Percentiles rank a stretch among this genome's conserved stretches.
These are phyloP conservation scores for Arabidopsis arenosa DNA, from an alignment of 345 rosid genomes.

Conservation along the genomic window DNA sequence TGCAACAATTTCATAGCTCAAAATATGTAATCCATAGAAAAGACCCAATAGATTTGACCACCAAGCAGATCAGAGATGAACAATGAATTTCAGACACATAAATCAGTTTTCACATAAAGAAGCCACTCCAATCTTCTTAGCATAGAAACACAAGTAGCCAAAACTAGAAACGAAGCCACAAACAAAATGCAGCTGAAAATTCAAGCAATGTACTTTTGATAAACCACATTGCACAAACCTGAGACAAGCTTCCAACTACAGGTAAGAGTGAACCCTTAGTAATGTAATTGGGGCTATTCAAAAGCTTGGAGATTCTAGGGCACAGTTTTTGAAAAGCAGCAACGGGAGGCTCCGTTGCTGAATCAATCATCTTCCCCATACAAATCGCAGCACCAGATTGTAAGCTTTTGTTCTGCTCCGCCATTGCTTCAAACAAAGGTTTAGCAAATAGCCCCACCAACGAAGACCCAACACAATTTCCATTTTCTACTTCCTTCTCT, in stretches of 20 bases:
- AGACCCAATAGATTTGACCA: slow-evolving; percentile 10
- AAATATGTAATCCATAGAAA: neutral
- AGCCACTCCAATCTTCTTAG: slow-evolving; percentile 3
- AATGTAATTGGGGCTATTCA: slow-evolving; percentile 76
- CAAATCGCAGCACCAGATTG: slow-evolving; percentile 91
- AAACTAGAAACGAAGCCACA: neutral
- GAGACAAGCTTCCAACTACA: slow-evolving; percentile 75
- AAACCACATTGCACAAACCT: slow-evolving; percentile 59
- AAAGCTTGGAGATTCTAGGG: slow-evolving; percentile 80
- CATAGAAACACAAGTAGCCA: slow-evolving; percentile 18
- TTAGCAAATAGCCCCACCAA: slow-evolving; percentile 77
- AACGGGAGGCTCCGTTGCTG: slow-evolving; percentile 59
- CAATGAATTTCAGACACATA: neutral
- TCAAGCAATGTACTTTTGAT: slow-evolving; percentile 1
- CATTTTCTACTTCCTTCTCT: slow-evolving; percentile 50
- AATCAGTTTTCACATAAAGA: slow-evolving; percentile 15
- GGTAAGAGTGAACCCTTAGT: slow-evolving; percentile 81
- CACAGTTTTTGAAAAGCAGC: slow-evolving; percentile 80
- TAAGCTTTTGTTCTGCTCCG: slow-evolving; percentile 83
- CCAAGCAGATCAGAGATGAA: slow-evolving; percentile 19
- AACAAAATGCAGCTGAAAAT: slow-evolving; percentile 9
- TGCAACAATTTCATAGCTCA: slow-evolving; percentile 43
- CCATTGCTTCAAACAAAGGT: slow-evolving; percentile 94
- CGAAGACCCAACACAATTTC: slow-evolving; percentile 43
- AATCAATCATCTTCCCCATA: slow-evolving; percentile 90